Base-by-base conservation (phyloP, 192 early-diverging fungal species). In the Lobosporangium transversale region DNA sequence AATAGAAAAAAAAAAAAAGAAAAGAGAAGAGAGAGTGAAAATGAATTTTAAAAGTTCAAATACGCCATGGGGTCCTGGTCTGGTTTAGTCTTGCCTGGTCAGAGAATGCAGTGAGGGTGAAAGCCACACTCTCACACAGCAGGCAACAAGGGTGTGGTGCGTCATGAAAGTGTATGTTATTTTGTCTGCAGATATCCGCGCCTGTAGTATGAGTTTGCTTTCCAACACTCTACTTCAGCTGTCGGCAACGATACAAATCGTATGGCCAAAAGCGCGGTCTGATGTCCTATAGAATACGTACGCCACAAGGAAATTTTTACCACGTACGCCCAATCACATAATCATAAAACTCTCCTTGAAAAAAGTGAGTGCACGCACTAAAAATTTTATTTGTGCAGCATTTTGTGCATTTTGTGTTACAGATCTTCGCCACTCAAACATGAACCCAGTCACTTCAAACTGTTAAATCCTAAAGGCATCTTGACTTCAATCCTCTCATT, bases 61-160 rank as follows among this genome's bases (percentile, higher is more conserved):
- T n/a, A n/a, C n/a, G n/a, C n/a, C n/a, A n/a, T n/a, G n/a, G n/a
- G n/a, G n/a, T n/a, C n/a, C n/a, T n/a, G n/a, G n/a, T n/a, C n/a
- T n/a, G n/a, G n/a, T n/a, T n/a, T n/a, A n/a, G n/a, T n/a, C n/a
- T n/a, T n/a, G n/a, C n/a, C n/a, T n/a, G n/a, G n/a, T n/a, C n/a
- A n/a, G n/a, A n/a, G n/a, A n/a, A n/a, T 17, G 45, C 11, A 26
- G n/a, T 30, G 7, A 33, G 35, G 4, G 24, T 4, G 36, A 35
- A 62, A 62, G 60, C 60, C 60, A 62, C 60, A n/a, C n/a, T n/a
- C n/a, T n/a, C n/a, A n/a, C 60, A 23, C 3, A 10, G 56, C 14
- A 23, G 26, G 55, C 55, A 57, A 21, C 6, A 17, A 26, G 48
- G 27, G 48, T 7, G 45, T 50, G 4, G 15, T 14, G 15, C 44